Base-by-base conservation (phyloP, 768 basidiomycete genomes). In the Trametes villosa region DNA sequence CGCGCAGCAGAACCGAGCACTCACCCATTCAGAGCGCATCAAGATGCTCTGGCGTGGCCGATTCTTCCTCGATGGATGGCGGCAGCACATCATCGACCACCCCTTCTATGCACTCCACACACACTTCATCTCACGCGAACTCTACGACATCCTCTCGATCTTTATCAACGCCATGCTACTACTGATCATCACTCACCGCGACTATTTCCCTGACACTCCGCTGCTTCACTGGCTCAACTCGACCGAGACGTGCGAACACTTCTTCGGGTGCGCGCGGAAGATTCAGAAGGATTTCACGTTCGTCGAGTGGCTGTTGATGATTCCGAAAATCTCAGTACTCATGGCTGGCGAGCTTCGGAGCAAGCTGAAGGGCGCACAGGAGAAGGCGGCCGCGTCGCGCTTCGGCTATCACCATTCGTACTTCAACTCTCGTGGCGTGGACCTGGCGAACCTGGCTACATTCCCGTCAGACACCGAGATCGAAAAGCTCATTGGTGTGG, bases 101-200 rank as follows among this genome's bases (percentile, higher is more conserved):
- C 63, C 64, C 17, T 57, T 68, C 53, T 42, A 47, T 8, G 30
- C 41, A 8, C 40, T 33, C 13, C 27, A 45, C n/a, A 42, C 42
- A 2, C 42, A 57, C 26, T 57, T 36, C 26, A 40, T 57, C 44
- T 38, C 55, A 0, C 46, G 46, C 9, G 55, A 57, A 24, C 31
- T 38, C 1, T 47, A 38, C 33, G 55, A 57, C 33, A 57, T 57
- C 45, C 34, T 47, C 24, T 27, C 31, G 3, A 57, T 57, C 34
- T 38, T 57, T 34, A 47, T 57, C 55, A 40, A 57, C 17, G 44
- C 45, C 12, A 27, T 47, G 31, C 45, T 57, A 4, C 17, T 36
- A 1, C 55, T 57, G 2, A 34, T 57, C 31, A 2, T 57, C 27
- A 45, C 76, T 29, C 65, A 79, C 63, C 75, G 77, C 17, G 74